These are phyloP conservation scores for Neurospora sp. DNA, from an alignment of 495 filamentous ascomycete species.

Conservation along the genomic window DNA sequence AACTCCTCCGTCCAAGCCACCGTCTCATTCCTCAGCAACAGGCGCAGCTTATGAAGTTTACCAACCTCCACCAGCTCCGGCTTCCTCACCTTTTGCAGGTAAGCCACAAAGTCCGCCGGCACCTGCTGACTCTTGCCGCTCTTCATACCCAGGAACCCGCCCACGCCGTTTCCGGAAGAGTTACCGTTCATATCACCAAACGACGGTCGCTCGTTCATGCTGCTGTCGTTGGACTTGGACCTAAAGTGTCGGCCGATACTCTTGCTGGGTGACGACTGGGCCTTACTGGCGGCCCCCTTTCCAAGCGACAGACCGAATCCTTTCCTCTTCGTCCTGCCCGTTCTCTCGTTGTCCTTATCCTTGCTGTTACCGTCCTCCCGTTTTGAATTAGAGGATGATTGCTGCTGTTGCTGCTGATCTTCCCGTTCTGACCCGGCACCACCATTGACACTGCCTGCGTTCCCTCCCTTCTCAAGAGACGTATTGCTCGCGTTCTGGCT, in stretches of 20 bases:
- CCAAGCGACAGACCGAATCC: conserved; percentile 70
- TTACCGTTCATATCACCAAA: conserved; percentile 18
- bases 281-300: conserved; percentile 35
- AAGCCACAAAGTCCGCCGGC: conserved; percentile 73
- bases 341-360: conserved; percentile 18
- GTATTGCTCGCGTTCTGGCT: conserved; percentile 26
- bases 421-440: background rate
- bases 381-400: background rate
- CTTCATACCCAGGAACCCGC: background rate
- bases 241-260: conserved; percentile 41
- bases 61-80: conserved; percentile 84
- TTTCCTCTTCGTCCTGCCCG: conserved; percentile 46
- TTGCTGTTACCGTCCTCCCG: conserved; percentile 6
- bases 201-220: conserved; percentile 34
- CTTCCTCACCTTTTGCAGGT: conserved; percentile 64
- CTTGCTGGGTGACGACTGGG: conserved; percentile 38
- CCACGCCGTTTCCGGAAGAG: background rate
- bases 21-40: conserved; percentile 87
- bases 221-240: conserved; percentile 41
- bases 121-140: conserved; percentile 41
- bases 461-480: conserved; percentile 10
- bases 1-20: conserved; percentile 91
- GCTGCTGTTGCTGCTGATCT: background rate
- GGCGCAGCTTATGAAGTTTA: conserved; percentile 82
- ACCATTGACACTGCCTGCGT: background rate